Evolutionary conservation across 2,329 filamentous ascomycete species (phyloP), one percentile per base, ranked within the genome.

Genomic region (Calycina herbarum): DNA sequence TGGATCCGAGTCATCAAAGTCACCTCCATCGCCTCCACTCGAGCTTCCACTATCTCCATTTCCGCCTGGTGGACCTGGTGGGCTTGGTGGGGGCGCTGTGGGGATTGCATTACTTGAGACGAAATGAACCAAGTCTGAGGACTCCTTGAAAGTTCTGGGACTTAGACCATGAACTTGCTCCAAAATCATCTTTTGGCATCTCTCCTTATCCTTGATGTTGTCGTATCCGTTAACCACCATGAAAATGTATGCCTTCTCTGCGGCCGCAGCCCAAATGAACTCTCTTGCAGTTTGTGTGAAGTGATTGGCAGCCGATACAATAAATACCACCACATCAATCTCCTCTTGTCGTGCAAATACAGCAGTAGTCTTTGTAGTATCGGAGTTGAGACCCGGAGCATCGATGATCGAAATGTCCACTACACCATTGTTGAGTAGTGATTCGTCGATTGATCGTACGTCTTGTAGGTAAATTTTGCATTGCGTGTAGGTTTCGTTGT

Each of bases 151-250:
- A 0, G 95, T 99, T 61, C 90, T 89, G 2, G 94, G 95, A 75
- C 94, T 98, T n/a, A 99, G 83, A 31, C 88, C 87, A 59, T 86
- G 83, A 17, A 99, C 89, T 78, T 98, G 94, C 73, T 97, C 93
- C 66, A 99, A 78, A 60, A 99, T 95, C 86, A 93, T 91, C 75
- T 95, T 93, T 77, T 97, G 87, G 77, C 94, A 98, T 66, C 94
- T 85, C 66, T 92, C 85, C 81, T 97, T 95, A 78, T 98, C 94
- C 69, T 90, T 86, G 73, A 99, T 98, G 67, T 91, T 90, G 78
- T 99, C 95, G 74, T 93, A 99, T 20, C 94, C 94, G 76, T 99
- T 99, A 71, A 99, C 95, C 15, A 99, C 95, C 78, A 99, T 96
- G 78, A 99, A 99, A 68, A 99, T 94, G 76, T 99, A 99, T 0